Evolutionary conservation across 139 green algal genomes (phyloP), one percentile per base, ranked within the genome.

Genomic region (Chlorella sp.): DNA sequence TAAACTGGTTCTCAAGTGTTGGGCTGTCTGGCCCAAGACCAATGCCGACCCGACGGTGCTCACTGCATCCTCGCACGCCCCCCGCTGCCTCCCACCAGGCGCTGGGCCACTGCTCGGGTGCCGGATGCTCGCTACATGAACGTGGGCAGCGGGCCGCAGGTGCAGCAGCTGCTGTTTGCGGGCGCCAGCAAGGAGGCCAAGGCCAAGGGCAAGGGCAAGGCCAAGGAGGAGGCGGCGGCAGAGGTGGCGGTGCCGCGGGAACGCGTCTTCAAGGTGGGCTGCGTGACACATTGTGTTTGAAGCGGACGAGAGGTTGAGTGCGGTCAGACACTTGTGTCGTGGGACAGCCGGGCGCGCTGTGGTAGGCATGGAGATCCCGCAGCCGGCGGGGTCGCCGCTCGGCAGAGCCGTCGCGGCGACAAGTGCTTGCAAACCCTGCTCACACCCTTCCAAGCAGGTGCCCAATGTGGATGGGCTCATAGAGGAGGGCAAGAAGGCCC

Each of bases 161-260:
- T 98, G 69, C 81, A 90, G 67, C 92, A 94, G 89, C 88, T 98
- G 80, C 88, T 98, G 44, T 98, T 96, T 86, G 92, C 93, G 20
- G 94, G 95, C 20, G 83, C 86, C 3, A 30, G 43, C 26, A 93
- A 94, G 78, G 88, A 60, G 2, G n/a, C 38, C 69, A 75, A 38
- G 17, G 30, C 34, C 69, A 75, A 75, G 69, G 38, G 20, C 13
- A 11, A 16, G 51, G 51, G 87, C 48, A 88, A 88, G n/a, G 62
- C 34, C 38, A 80, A 88, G 17, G 91, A 91, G 73, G 77, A 65
- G 26, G 46, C 51, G 51, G 51, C 51, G 51, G 51, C 51, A 24
- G 51, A 60, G 51, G 2, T 60, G 51, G 51, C 74, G 11, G 62
- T 92, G 84, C 85, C 82, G 24, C 38, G 86, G 75, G 77, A 79